Base-by-base conservation (phyloP, 129 eudicot genomes). In the Lonicera japonica region DNA sequence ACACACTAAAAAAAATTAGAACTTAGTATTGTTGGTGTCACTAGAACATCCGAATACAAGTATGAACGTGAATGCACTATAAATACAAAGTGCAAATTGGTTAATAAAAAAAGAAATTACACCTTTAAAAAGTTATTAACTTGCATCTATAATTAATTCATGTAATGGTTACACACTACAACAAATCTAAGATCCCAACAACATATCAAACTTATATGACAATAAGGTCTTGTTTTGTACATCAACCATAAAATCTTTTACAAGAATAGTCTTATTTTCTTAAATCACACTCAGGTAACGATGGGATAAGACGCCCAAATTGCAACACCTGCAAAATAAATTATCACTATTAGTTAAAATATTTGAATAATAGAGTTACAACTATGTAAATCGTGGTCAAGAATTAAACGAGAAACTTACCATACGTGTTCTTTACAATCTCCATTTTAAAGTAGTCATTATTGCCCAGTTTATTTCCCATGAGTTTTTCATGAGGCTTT, bases 401-500 rank as follows among this genome's bases (percentile, higher is more conserved):
- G 12, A 54, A 21, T 19, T 4, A 5, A 25, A 12, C 0, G 61
- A 25, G 9, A 55, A 55, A 8, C 98, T 69, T 80, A 92, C 96
- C 99, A 73, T 96, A 94, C 99, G 88, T 88, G 82, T 94, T 94
- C 74, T 94, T 94, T 52, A 96, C 99, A 92, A 88, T 72, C 76
- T 94, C 99, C 99, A 94, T 94, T 60, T 88, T 94, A 53, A 94
- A 94, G 76, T 88, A 94, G n/a, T 96, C 99, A 25, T 79, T 63
- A 71, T 83, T 63, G 95, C 99, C 96, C 99, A 94, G 53, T 81
- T 87, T 22, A 75, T 94, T 19, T 96, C 99, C 99, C 99, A 94
- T 11, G 99, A 94, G 81, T 94, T 94, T 77, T 94, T 94, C 15
- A 94, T 88, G 53, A 94, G 85, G 96, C 99, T 88, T 50, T 94